Evolutionary conservation across 2,329 filamentous ascomycete genomes (phyloP).

Genomic region (Fusarium musae): DNA sequence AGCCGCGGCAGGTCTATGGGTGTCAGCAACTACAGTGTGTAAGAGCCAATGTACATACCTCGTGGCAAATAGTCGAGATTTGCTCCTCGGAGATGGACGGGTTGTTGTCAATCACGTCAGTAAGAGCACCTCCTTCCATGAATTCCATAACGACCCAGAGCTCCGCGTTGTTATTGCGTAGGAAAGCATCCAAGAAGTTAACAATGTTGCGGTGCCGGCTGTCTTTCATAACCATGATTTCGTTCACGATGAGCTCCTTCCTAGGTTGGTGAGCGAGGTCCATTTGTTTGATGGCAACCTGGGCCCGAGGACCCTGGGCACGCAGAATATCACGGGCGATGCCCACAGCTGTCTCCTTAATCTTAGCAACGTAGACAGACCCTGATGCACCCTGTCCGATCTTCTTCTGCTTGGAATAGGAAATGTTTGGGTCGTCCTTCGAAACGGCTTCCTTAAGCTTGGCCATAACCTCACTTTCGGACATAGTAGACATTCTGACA

Average conservation of each 20-base stretch:
- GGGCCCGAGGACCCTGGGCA: conserved; percentile 81
- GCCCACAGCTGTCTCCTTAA: conserved; percentile 90
- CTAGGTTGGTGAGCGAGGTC: conserved; percentile 95
- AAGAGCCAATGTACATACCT: conserved; percentile 69
- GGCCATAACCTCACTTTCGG: conserved; percentile 96
- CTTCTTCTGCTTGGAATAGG: conserved; percentile 99
- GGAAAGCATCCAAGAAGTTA: conserved; percentile 96
- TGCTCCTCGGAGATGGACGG: conserved; percentile 93
- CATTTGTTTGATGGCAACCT: conserved; percentile 99
- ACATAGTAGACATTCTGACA: conserved; percentile 98
- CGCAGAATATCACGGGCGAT: conserved; percentile 82
- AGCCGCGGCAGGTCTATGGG: conserved; percentile 87
- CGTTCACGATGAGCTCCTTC: conserved; percentile 98
- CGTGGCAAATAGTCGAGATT: conserved; percentile 95
- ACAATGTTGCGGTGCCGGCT: conserved; percentile 98
- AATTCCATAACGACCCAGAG: conserved; percentile 99
- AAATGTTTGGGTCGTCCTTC: conserved; percentile 95
- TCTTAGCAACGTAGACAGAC: conserved; percentile 96
- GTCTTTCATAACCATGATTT: conserved; percentile 99
- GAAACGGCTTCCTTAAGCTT: conserved; percentile 94
- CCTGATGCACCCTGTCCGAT: conserved; percentile 98
- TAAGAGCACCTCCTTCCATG: conserved; percentile 98
- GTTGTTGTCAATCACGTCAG: conserved; percentile 99
- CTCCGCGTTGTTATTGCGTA: conserved; percentile 93
- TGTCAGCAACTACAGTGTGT: conserved; percentile 25